A percentile compares a stretch with the other conserved stretches of the same genome.
Evolutionary conservation across 495 filamentous ascomycete genomes (phyloP).

Genomic region (Neurospora sp.): DNA sequence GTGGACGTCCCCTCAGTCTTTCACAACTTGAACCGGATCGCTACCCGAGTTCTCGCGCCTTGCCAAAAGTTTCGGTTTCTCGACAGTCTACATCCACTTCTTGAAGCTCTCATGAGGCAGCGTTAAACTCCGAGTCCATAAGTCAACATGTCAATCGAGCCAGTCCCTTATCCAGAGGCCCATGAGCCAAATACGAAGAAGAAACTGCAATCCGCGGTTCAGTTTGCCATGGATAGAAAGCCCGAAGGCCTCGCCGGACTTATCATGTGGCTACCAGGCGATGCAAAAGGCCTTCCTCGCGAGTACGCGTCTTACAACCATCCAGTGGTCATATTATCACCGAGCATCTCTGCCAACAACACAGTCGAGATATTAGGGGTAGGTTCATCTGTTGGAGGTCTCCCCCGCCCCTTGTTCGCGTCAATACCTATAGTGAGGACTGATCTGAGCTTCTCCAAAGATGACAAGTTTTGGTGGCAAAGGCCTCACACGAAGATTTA

Average conservation of each 20-base stretch:
- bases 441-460: neutral
- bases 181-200: neutral
- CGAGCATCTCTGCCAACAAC: neutral
- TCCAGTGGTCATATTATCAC: neutral
- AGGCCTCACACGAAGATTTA: neutral
- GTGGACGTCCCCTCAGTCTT: neutral
- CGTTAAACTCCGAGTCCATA: neutral
- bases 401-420: neutral
- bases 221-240: neutral
- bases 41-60: neutral
- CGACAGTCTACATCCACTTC: neutral
- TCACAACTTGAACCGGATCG: neutral
- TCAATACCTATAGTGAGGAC: neutral
- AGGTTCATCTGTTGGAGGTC: neutral
- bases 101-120: neutral
- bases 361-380: neutral
- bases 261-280: neutral
- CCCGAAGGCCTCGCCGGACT: neutral
- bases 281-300: neutral
- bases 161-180: neutral
- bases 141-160: neutral
- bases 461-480: neutral
- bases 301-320: neutral
- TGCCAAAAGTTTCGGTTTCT: neutral
- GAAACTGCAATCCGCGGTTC: neutral